These are phyloP conservation scores for Gastrolobium villosum DNA, from an alignment of 306 rosid genomes.

Conservation along the genomic window DNA sequence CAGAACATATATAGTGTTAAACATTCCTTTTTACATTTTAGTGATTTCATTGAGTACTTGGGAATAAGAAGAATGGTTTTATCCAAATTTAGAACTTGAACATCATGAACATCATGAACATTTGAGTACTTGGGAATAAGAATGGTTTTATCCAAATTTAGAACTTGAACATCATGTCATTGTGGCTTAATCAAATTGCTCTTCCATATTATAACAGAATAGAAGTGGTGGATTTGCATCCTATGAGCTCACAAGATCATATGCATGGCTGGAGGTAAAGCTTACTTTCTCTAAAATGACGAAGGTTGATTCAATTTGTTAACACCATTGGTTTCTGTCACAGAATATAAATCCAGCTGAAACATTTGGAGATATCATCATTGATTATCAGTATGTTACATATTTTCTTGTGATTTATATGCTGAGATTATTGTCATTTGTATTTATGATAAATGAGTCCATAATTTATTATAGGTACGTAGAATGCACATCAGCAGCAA, in stretches of 20 bases:
- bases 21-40: background rate
- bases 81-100: too few relatives aligned
- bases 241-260: constrained; percentile 88
- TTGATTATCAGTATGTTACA: constrained; percentile 77
- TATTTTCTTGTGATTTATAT: background rate
- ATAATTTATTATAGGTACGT: constrained; percentile 55
- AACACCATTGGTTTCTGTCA: constrained; percentile 37
- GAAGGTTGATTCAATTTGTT: background rate
- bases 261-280: constrained; percentile 74
- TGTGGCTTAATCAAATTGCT: background rate
- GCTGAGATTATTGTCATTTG: background rate
- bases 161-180: constrained; percentile 16
- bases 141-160: constrained; percentile 18
- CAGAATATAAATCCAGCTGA: constrained; percentile 77
- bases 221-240: constrained; percentile 83
- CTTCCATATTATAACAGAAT: constrained; percentile 56
- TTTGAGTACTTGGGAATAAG: background rate
- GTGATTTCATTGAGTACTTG: background rate
- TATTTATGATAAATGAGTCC: constrained; percentile 1
- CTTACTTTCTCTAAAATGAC: background rate
- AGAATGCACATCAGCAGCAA: constrained; percentile 77
- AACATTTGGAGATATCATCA: constrained; percentile 69
- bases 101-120: too few relatives aligned
- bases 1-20: background rate
- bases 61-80: background rate